Base-by-base conservation (phyloP, 768 basidiomycete genomes). In the Russula foetens region DNA sequence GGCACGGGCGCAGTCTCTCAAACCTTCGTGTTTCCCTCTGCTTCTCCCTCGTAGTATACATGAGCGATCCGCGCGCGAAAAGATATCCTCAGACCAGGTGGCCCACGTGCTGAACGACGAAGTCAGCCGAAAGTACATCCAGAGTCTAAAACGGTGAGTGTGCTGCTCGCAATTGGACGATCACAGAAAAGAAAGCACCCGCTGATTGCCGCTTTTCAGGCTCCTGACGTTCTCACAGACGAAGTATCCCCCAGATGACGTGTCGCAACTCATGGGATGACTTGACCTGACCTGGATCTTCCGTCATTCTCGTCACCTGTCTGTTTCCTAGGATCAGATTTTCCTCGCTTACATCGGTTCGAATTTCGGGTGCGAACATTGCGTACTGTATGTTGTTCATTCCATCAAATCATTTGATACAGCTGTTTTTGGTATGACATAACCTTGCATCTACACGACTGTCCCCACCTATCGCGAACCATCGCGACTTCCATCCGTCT, bases 101-200 rank as follows among this genome's bases (percentile, higher is more conserved):
- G 97, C 96, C 0, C 97, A 99, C 72, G 97, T 98, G 3, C 72
- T 99, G 60, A 99, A 99, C 71, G 97, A 99, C 68, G 97, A 99
- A 83, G 92, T 98, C 69, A 94, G 92, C 68, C 82, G 97, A 62
- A 99, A 98, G 74, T 99, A 98, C 70, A 98, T 99, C 59, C 97
- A 98, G 75, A 97, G 92, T 71, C 72, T 98, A 55, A 98, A 98
- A 75, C 76, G 95, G 93, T 92, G 66, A n/a, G 77, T 66, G 15
- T 39, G 35, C 14, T 35, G 17, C 17, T 7, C n/a, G n/a, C 58
- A 35, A 46, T 31, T 19, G 29, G 26, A 29, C n/a, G 19, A 46
- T 50, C 44, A 33, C 11, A 24, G n/a, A 47, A 21, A 23, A 41
- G n/a, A 35, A 35, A 35, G 35, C 35, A 35, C 35, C 35, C 38